Percentiles rank a stretch among this genome's conserved stretches.
Conservation (phyloP, 495 filamentous ascomycete species). For the Aspergillus asperescens region DNA sequence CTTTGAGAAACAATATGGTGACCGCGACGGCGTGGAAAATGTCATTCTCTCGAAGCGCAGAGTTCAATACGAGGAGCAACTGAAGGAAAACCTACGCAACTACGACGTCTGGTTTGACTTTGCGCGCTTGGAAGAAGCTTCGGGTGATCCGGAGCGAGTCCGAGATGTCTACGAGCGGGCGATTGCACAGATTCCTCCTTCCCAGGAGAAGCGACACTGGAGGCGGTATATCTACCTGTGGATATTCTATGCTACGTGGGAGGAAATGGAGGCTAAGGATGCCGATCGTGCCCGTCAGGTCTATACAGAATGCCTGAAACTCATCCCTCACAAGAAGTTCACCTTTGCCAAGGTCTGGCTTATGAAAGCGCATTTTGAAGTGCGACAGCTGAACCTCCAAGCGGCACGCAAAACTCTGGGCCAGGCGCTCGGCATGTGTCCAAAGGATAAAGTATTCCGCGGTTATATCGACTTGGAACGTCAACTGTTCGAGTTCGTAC, state of each 20-base stretch:
- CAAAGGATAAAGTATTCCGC: constrained; percentile 91
- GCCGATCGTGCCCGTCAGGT: constrained; percentile 78
- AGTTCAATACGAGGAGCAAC: constrained; percentile 89
- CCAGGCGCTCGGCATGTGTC: constrained; percentile 85
- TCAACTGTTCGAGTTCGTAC: constrained; percentile 84
- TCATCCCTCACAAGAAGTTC: constrained; percentile 94
- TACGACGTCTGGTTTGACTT: constrained; percentile 98
- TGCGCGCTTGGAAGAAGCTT: constrained; percentile 80
- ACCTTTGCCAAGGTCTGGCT: constrained; percentile 98
- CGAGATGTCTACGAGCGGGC: constrained; percentile 94
- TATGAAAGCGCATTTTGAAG: constrained; percentile 86
- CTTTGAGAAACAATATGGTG: constrained; percentile 97
- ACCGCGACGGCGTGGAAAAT: constrained; percentile 89
- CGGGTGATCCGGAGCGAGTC: constrained; percentile 72
- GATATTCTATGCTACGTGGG: constrained; percentile 95
- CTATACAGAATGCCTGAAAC: constrained; percentile 78
- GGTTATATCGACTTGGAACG: constrained; percentile 89
- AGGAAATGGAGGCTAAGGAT: constrained; percentile 81
- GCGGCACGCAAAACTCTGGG: constrained; percentile 83
- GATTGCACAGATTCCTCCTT: constrained; percentile 92
- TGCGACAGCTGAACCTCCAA: constrained; percentile 76
- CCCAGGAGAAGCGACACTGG: constrained; percentile 97
- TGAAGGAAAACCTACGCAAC: constrained; percentile 87
- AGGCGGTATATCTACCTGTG: constrained; percentile 95
- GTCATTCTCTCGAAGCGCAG: constrained; percentile 90